These are phyloP conservation scores for Manihot esculenta DNA, from an alignment of 441 rosid genomes.

Conservation along the genomic window DNA sequence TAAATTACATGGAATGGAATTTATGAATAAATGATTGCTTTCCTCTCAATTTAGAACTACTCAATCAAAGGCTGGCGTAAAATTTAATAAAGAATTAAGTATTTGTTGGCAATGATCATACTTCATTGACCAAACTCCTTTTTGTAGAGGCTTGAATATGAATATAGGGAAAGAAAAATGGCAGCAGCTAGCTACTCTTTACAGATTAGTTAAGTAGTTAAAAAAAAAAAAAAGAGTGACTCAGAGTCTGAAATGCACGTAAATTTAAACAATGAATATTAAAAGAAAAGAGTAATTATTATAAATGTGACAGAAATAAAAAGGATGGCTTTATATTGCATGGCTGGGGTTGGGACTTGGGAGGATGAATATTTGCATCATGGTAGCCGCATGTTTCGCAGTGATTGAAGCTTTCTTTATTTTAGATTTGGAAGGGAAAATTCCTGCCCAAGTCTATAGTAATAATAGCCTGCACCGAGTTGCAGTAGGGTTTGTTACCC, in stretches of 20 bases:
- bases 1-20: slow-evolving; percentile 4
- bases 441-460: background rate
- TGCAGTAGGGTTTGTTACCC: background rate
- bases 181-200: background rate
- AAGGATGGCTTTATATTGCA: background rate
- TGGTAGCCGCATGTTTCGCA: slow-evolving; percentile 29
- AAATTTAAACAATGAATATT: background rate
- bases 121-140: background rate
- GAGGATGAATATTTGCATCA: background rate
- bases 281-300: background rate
- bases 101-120: background rate
- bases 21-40: slow-evolving; percentile 20
- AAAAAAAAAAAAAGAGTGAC: too few species aligned
- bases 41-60: slow-evolving; percentile 18
- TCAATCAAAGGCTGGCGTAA: slow-evolving; percentile 14
- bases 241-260: too few species aligned
- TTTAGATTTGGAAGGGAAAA: background rate
- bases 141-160: background rate
- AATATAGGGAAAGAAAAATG: background rate
- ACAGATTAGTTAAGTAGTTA: background rate
- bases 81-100: background rate
- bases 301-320: background rate
- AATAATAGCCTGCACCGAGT: background rate
- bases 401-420: slow-evolving; percentile 12
- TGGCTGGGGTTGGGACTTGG: background rate